A percentile compares a stretch with the other conserved stretches of the same genome.
phyloP scores from a whole-genome alignment of 768 basidiomycete genomes.

The Epithele typhae region DNA sequence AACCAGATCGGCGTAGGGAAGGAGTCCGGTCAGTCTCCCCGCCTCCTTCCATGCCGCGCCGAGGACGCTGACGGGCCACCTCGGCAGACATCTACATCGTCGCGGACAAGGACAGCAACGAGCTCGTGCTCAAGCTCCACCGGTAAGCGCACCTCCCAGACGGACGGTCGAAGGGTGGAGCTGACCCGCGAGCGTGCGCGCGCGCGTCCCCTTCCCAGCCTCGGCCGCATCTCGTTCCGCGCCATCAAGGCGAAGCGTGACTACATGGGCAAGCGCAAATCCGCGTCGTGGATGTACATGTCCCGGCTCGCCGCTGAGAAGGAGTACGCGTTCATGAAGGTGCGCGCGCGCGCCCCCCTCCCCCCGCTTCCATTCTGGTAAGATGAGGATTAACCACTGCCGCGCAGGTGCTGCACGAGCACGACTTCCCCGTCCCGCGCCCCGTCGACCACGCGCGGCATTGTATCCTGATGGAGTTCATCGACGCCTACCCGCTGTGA shows the following conservation, averaged over 20 bases:
- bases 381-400: not conserved
- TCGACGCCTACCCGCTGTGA: slow-evolving; percentile 92
- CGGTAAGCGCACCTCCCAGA: slow-evolving; percentile 60
- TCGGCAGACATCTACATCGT: slow-evolving; percentile 84
- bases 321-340: slow-evolving; percentile 99
- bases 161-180: too few relatives aligned
- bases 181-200: too few relatives aligned
- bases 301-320: slow-evolving; percentile 94
- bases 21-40: slow-evolving; percentile 68
- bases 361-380: not conserved
- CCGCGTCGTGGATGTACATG: slow-evolving; percentile 99
- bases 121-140: slow-evolving; percentile 92
- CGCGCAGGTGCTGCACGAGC: slow-evolving; percentile 78
- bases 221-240: slow-evolving; percentile 96
- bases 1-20: slow-evolving; percentile 99
- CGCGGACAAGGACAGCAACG: slow-evolving; percentile 75
- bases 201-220: too few relatives aligned
- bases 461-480: slow-evolving; percentile 93
- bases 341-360: slow-evolving; percentile 24
- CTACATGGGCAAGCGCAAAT: slow-evolving; percentile 92
- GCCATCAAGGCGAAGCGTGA: slow-evolving; percentile 96
- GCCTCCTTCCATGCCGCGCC: too few relatives aligned
- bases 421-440: slow-evolving; percentile 88
- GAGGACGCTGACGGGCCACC: too few relatives aligned
- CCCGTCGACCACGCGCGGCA: slow-evolving; percentile 96